Evolutionary conservation across 345 rosid species (phyloP).

Genomic region (Turnera subulata): DNA sequence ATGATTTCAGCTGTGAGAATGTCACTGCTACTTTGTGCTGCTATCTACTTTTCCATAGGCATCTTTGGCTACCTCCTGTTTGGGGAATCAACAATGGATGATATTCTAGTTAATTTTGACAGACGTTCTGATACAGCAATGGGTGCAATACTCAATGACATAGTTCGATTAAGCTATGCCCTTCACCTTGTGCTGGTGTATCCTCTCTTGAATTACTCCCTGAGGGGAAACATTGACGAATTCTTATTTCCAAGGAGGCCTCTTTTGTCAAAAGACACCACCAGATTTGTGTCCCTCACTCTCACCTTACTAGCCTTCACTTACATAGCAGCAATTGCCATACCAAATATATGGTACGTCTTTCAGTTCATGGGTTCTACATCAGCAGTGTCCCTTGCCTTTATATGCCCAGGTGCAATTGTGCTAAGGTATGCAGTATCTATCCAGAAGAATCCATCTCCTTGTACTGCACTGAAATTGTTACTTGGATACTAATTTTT

Average conservation of each 20-base stretch:
- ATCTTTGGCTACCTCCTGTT: conserved; percentile 78
- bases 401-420: conserved; percentile 81
- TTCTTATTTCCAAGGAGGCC: conserved; percentile 47
- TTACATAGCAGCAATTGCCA: conserved; percentile 51
- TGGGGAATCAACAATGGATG: conserved; percentile 68
- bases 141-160: conserved; percentile 49
- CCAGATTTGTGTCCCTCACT: conserved; percentile 54
- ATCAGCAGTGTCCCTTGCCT: conserved; percentile 66
- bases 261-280: conserved; percentile 38
- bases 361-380: conserved; percentile 91
- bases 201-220: conserved; percentile 74
- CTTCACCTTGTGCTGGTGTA: conserved; percentile 78
- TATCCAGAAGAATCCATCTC: neutral
- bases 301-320: conserved; percentile 35
- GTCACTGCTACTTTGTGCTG: conserved; percentile 54
- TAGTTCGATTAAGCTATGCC: conserved; percentile 67
- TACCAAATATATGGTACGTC: conserved; percentile 78
- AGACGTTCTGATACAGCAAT: conserved; percentile 39
- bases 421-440: conserved; percentile 51
- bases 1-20: conserved; percentile 53
- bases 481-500: neutral
- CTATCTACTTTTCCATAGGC: conserved; percentile 60
- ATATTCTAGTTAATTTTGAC: conserved; percentile 76
- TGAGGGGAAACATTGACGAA: conserved; percentile 64
- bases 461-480: neutral